Evolutionary conservation across 352 stramenopile genomes (phyloP), one percentile per base, ranked within the genome.

Genomic region (Phytophthora brassicae): DNA sequence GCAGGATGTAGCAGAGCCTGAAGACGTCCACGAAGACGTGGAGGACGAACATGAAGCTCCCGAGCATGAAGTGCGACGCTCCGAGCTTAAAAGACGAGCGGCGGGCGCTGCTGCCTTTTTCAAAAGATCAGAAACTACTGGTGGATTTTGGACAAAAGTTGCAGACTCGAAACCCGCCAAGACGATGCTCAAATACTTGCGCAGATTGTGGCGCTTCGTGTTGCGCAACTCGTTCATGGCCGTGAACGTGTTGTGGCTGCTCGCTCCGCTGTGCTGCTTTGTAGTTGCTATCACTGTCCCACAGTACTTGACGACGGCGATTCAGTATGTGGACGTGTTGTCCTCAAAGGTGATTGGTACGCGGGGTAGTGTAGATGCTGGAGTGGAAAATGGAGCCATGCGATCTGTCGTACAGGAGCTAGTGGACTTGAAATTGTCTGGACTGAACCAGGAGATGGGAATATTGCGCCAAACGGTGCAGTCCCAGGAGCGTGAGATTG

Each of bases 141-240:
- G 13, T 41, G 44, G 45, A 22, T 1, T 70, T 7, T 65, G 59
- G 33, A 44, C 70, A 12, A 67, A 68, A 7, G 0, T 74, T 6
- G 48, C 41, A 13, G 47, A 44, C 8, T 68, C 56, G 8, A 56
- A 67, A 4, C 31, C 56, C n/a, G 60, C 71, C 5, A 78, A 73
- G 35, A 65, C 60, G 17, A 6, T 70, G 12, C 55, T 64, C 7
- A 72, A 64, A 4, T 64, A 51, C 19, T 19, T 79, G 22, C 65
- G 70, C 2, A 66, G 68, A 26, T 56, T 87, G 38, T 90, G 74
- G 78, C 72, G 72, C 45, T 75, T 77, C 14, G 29, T 86, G 5
- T 53, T 86, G 19, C 82, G 77, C 50, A 86, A 91, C 28, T 86
- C 78, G 29, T 89, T 91, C 64, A 85, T 89, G 77, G 79, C 78